A percentile compares a stretch with the other conserved stretches of the same genome.
Evolutionary conservation across 2,329 filamentous ascomycete species (phyloP).

Genomic region (Stachybotrys chlorohalonatus): DNA sequence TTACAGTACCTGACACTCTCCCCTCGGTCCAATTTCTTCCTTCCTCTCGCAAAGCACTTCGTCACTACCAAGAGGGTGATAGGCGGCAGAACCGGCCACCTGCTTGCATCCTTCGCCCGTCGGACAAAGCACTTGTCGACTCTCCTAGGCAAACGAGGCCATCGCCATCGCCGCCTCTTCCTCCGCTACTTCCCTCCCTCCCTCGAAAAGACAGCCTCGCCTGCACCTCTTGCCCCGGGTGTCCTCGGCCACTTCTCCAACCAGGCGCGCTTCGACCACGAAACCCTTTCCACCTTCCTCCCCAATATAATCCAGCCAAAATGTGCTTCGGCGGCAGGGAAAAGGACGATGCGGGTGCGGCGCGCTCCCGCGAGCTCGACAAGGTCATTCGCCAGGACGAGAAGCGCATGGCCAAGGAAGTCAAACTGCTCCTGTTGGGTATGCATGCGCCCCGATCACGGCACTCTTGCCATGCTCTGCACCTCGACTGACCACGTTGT

Average conservation of each 20-base stretch:
- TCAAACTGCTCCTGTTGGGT: slow-evolving; percentile 93
- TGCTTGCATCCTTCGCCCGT: too few relatives aligned
- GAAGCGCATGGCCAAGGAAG: slow-evolving; percentile 75
- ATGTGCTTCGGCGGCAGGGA: slow-evolving; percentile 59
- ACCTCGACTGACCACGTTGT: neutral
- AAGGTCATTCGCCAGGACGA: slow-evolving; percentile 78
- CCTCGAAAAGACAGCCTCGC: too few relatives aligned
- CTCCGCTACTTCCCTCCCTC: too few relatives aligned
- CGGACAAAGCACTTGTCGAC: too few relatives aligned
- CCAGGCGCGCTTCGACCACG: neutral
- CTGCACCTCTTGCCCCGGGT: too few relatives aligned
- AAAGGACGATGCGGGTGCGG: slow-evolving; percentile 36
- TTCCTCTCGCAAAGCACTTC: too few relatives aligned
- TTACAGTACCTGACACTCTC: too few relatives aligned
- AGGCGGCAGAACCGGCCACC: too few relatives aligned
- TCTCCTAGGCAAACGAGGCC: too few relatives aligned
- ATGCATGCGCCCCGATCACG: slow-evolving; percentile 6
- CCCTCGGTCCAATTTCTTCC: too few relatives aligned
- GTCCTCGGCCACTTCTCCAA: neutral
- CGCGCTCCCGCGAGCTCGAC: slow-evolving; percentile 71
- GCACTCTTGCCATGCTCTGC: neutral
- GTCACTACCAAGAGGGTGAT: too few relatives aligned
- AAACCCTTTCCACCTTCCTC: neutral
- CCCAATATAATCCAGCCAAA: slow-evolving; percentile 3
- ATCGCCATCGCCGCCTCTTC: too few relatives aligned